A percentile compares a stretch with the other conserved stretches of the same genome.
Evolutionary conservation across 1,284 basidiomycete species (phyloP).

Genomic region (Waitea zeae): DNA sequence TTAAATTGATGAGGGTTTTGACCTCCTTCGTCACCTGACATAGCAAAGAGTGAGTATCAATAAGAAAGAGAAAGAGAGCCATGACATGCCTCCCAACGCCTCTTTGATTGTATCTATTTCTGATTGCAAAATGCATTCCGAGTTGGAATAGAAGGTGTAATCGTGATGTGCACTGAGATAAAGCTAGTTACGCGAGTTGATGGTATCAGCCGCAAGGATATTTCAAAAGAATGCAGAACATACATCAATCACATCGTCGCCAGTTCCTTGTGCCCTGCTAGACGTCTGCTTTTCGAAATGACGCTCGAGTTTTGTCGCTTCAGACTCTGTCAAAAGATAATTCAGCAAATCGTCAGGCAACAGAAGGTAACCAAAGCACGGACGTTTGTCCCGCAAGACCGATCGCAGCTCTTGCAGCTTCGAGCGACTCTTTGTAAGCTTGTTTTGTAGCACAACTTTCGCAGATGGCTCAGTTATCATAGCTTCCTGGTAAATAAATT

Average conservation of each 20-base stretch:
- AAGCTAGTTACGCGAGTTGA: too few species aligned
- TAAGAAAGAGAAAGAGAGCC: not conserved
- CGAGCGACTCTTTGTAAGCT: slow-evolving; percentile 35
- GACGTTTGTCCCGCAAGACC: slow-evolving; percentile 43
- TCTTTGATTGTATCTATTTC: slow-evolving; percentile 43
- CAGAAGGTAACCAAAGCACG: slow-evolving; percentile 10
- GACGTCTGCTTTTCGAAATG: too few species aligned
- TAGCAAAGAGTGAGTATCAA: not conserved
- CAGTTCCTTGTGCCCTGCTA: too few species aligned
- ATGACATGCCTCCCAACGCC: slow-evolving; percentile 48
- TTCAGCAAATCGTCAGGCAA: not conserved
- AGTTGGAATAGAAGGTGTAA: slow-evolving; percentile 32
- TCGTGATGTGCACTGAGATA: slow-evolving; percentile 51
- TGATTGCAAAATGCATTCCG: slow-evolving; percentile 31
- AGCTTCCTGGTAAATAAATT: slow-evolving; percentile 30
- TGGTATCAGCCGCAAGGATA: too few species aligned
- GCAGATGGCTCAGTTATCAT: slow-evolving; percentile 48
- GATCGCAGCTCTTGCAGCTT: slow-evolving; percentile 44
- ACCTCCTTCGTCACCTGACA: slow-evolving; percentile 50
- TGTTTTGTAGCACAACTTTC: slow-evolving; percentile 66
- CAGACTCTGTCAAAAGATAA: too few species aligned
- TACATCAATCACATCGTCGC: not conserved
- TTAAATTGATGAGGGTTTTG: slow-evolving; percentile 66
- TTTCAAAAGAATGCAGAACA: too few species aligned
- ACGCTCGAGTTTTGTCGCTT: too few species aligned